These are phyloP conservation scores for Cryptosporidium canis DNA, from an alignment of 169 alveolate genomes.

Conservation along the genomic window DNA sequence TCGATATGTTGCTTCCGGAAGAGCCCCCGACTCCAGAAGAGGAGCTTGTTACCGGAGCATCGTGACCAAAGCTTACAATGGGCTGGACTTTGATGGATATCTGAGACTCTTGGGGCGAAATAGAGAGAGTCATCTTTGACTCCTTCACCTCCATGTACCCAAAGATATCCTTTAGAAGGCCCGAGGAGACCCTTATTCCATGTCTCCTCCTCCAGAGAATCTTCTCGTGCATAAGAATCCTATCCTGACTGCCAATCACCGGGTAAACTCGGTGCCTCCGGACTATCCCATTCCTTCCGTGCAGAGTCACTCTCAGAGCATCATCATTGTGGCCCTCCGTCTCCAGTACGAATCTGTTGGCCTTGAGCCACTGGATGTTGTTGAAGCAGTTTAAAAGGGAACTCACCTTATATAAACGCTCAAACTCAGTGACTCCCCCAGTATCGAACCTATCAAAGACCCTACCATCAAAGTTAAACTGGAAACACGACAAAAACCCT, in stretches of 20 bases:
- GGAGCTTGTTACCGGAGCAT: not conserved
- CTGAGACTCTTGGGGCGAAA: conserved; percentile 15
- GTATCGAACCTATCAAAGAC: conserved; percentile 36
- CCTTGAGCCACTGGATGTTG: conserved; percentile 58
- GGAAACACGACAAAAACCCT: conserved; percentile 52
- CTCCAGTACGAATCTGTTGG: conserved; percentile 12
- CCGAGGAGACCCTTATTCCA: conserved; percentile 42
- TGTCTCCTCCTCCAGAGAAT: conserved; percentile 53
- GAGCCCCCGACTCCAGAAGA: not conserved
- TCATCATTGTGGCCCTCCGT: not conserved
- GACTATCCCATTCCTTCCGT: conserved; percentile 28
- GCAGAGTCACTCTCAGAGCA: not conserved
- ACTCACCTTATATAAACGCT: not conserved
- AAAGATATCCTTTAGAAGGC: conserved; percentile 54
- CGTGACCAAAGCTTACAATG: not conserved
- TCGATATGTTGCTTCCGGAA: not conserved
- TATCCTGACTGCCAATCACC: conserved; percentile 4
- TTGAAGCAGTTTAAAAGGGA: conserved; percentile 40
- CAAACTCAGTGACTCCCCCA: conserved; percentile 9
- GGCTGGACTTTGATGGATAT: conserved; percentile 55
- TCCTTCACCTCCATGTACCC: conserved; percentile 54
- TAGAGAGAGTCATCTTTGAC: conserved; percentile 26
- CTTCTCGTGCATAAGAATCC: conserved; percentile 28
- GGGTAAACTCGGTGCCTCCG: conserved; percentile 47
- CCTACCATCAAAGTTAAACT: conserved; percentile 27